Evolutionary conservation across 2,329 filamentous ascomycete genomes (phyloP).

Genomic region (Penicillium sp.): DNA sequence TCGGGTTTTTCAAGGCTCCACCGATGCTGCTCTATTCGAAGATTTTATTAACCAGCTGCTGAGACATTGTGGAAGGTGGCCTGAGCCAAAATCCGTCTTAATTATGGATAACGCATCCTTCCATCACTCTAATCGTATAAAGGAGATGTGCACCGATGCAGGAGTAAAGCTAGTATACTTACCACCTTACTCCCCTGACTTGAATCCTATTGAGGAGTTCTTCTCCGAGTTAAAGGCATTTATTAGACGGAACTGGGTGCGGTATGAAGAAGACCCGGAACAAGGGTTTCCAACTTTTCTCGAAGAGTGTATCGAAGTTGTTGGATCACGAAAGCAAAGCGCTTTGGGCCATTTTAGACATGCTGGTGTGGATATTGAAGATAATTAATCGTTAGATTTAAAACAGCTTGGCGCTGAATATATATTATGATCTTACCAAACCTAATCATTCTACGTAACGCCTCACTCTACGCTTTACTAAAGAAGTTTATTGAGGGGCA

Average conservation of each 20-base stretch:
- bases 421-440: background rate
- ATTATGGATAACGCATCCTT: too few relatives aligned
- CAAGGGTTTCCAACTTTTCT: slow-evolving; percentile 1
- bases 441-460: too few relatives aligned
- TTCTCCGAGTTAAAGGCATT: slow-evolving; percentile 1
- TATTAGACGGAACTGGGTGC: slow-evolving; percentile 1
- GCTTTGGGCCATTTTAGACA: slow-evolving; percentile 5
- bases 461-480: too few relatives aligned
- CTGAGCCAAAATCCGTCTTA: background rate
- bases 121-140: too few relatives aligned
- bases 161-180: too few relatives aligned
- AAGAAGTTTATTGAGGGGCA: too few relatives aligned
- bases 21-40: slow-evolving; percentile 2
- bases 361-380: background rate
- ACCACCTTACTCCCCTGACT: slow-evolving; percentile 2
- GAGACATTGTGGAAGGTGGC: slow-evolving; percentile 1
- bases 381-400: slow-evolving; percentile 1
- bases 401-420: background rate
- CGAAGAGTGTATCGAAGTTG: background rate
- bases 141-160: too few relatives aligned
- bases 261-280: slow-evolving; percentile 2
- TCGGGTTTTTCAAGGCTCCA: too few relatives aligned
- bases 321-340: slow-evolving; percentile 1
- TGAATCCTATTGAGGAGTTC: slow-evolving; percentile 1
- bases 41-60: slow-evolving; percentile 11